Conservation (phyloP, 129 eudicot species). For the Kitagawia praeruptora region DNA sequence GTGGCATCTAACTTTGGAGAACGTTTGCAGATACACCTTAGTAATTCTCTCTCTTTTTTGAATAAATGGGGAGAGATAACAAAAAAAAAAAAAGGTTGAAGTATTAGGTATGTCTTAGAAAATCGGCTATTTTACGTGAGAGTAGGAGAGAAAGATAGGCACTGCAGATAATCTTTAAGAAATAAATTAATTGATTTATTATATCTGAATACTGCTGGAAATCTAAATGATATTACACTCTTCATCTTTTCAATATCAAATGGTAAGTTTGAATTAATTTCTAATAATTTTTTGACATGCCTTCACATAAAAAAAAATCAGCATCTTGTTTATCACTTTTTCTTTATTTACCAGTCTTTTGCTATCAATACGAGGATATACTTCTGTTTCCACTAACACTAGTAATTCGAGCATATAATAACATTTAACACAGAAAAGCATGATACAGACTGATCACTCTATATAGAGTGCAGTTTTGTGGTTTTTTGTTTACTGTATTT, state of each 20-base stretch:
- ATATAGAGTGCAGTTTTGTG: neutral
- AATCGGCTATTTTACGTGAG: neutral
- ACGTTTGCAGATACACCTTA: neutral
- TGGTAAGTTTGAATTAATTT: neutral
- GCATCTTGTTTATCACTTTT: neutral
- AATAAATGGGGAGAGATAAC: neutral
- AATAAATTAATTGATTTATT: neutral
- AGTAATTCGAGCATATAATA: neutral
- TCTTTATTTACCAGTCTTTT: neutral
- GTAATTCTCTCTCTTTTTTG: neutral
- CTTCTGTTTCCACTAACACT: neutral
- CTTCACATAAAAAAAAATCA: neutral
- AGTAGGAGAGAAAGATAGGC: neutral
- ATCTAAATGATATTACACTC: neutral
- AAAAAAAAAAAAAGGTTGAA: neutral
- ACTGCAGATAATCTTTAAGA: neutral
- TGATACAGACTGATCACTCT: neutral
- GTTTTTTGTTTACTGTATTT: slow-evolving; percentile 5
- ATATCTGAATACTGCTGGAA: neutral
- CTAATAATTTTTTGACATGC: neutral
- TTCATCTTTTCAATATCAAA: neutral
- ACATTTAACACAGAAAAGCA: neutral
- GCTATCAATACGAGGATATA: neutral
- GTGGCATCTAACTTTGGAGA: neutral
- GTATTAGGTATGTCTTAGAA: neutral